These are phyloP conservation scores for Helenozyma baotianmanensis DNA, from an alignment of 805 yeast species.

Conservation along the genomic window DNA sequence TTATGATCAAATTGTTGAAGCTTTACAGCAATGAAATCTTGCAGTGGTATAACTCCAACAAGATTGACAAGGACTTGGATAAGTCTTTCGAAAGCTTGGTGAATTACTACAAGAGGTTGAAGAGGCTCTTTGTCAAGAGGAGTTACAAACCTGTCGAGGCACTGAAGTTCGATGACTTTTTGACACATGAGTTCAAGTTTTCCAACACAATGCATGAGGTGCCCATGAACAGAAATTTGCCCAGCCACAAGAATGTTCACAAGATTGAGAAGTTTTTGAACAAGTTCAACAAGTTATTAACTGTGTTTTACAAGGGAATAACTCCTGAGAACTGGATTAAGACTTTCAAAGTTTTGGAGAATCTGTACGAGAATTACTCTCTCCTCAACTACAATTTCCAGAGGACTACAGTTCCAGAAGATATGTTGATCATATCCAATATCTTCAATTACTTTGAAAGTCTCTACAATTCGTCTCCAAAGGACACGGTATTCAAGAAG, in stretches of 20 bases:
- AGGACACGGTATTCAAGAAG: slow-evolving; percentile 30
- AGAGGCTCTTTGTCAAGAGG: slow-evolving; percentile 66
- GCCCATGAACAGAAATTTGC: slow-evolving; percentile 43
- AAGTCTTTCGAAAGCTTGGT: slow-evolving; percentile 37
- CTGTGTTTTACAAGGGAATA: slow-evolving; percentile 52
- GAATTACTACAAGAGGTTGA: slow-evolving; percentile 55
- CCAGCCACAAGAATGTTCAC: slow-evolving; percentile 40
- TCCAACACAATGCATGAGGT: slow-evolving; percentile 40
- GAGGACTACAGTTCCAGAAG: slow-evolving; percentile 40
- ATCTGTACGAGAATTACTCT: slow-evolving; percentile 55
- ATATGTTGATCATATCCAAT: slow-evolving; percentile 58
- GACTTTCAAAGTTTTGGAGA: slow-evolving; percentile 68
- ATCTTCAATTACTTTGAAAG: slow-evolving; percentile 67
- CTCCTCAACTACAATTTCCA: slow-evolving; percentile 53
- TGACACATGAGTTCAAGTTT: slow-evolving; percentile 39
- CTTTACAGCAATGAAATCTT: slow-evolving; percentile 63
- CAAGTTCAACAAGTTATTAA: slow-evolving; percentile 58
- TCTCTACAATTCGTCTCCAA: slow-evolving; percentile 45
- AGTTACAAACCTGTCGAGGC: slow-evolving; percentile 57
- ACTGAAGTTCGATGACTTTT: slow-evolving; percentile 34
- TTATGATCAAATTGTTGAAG: slow-evolving; percentile 61
- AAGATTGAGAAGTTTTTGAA: slow-evolving; percentile 60
- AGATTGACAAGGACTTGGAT: slow-evolving; percentile 31
- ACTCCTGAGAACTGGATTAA: slow-evolving; percentile 74
- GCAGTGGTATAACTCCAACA: slow-evolving; percentile 43